Evolutionary conservation across 208 protist genomes (phyloP).

Genomic region (Trichomonas vaginalis): DNA sequence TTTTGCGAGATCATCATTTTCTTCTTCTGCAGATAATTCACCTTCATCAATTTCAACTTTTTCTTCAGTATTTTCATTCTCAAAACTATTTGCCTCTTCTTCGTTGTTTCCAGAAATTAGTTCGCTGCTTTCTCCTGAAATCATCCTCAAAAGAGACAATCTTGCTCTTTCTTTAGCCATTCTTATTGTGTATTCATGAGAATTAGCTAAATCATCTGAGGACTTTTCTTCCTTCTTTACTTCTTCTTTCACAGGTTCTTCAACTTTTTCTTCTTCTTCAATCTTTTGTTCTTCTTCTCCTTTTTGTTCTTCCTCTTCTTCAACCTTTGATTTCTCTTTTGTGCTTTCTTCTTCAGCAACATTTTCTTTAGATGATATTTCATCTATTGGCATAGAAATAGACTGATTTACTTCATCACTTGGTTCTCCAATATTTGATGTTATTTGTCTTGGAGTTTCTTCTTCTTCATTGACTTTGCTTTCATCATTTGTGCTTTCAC

Average conservation of each 20-base stretch:
- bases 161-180: not conserved
- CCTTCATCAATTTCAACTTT: too few species aligned
- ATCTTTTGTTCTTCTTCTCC: too few species aligned
- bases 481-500: not conserved
- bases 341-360: not conserved
- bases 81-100: not conserved
- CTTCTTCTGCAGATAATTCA: too few species aligned
- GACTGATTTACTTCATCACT: not conserved
- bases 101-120: not conserved
- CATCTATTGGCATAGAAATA: not conserved
- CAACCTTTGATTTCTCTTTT: not conserved
- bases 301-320: not conserved
- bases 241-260: not conserved
- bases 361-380: not conserved
- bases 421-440: too few species aligned
- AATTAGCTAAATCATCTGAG: too few species aligned
- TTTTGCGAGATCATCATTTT: not conserved
- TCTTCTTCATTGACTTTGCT: not conserved
- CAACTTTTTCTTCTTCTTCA: not conserved
- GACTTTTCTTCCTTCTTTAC: not conserved
- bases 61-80: too few species aligned
- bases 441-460: not conserved
- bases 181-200: not conserved
- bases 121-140: not conserved
- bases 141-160: not conserved